These are phyloP conservation scores for Skeletonema grethae DNA, from an alignment of 108 stramenopile genomes.

Conservation along the genomic window DNA sequence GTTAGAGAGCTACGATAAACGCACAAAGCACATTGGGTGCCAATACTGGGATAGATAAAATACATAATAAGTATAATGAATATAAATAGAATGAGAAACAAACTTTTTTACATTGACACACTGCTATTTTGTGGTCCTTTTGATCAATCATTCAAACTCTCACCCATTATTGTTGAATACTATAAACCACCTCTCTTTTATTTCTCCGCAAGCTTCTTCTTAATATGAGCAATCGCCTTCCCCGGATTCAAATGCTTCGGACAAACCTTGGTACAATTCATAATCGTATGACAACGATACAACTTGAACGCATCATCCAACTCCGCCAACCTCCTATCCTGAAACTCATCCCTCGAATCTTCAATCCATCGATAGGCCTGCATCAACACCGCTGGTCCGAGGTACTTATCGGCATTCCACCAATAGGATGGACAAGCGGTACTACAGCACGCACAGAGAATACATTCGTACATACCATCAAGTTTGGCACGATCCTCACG, in stretches of 20 bases:
- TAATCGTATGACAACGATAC: slow-evolving; percentile 98
- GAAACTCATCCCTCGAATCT: slow-evolving; percentile 92
- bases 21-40: slow-evolving; percentile 1
- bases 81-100: not conserved
- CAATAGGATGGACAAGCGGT: slow-evolving; percentile 97
- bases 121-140: not conserved
- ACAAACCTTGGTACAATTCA: slow-evolving; percentile 99
- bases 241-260: slow-evolving; percentile 99
- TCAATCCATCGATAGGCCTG: slow-evolving; percentile 98
- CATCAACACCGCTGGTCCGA: slow-evolving; percentile 98
- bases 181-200: not conserved
- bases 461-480: slow-evolving; percentile 99
- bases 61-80: not conserved
- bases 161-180: not conserved
- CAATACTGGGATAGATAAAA: not conserved
- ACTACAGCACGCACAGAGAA: slow-evolving; percentile 98
- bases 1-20: slow-evolving; percentile 1
- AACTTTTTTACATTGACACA: not conserved
- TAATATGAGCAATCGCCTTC: slow-evolving; percentile 97
- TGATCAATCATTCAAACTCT: not conserved
- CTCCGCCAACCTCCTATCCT: slow-evolving; percentile 87
- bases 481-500: slow-evolving; percentile 88
- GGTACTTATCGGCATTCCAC: slow-evolving; percentile 98
- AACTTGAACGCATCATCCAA: slow-evolving; percentile 98
- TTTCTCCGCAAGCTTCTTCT: slow-evolving; percentile 87